Percentiles rank a stretch among this genome's conserved stretches.
Evolutionary conservation across 2,329 filamentous ascomycete species (phyloP).

Genomic region (Pyrenochaeta sp.): DNA sequence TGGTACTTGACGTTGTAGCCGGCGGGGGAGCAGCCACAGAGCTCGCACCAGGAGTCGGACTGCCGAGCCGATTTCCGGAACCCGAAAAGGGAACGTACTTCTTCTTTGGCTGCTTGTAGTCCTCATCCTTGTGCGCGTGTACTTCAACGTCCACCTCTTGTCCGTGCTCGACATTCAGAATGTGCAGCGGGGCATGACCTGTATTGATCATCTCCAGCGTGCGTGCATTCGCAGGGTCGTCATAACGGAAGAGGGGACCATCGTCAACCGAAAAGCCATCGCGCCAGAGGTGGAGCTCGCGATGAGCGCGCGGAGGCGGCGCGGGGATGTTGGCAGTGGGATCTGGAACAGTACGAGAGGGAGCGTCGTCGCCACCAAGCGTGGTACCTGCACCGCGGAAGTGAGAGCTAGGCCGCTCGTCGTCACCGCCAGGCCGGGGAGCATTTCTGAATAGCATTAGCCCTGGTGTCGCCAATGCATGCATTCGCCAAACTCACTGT

Average conservation of each 20-base stretch:
- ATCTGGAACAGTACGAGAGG: slow-evolving; percentile 73
- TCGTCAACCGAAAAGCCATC: slow-evolving; percentile 89
- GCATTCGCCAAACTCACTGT: slow-evolving; percentile 41
- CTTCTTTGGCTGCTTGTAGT: slow-evolving; percentile 76
- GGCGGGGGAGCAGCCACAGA: slow-evolving; percentile 45
- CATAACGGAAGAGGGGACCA: slow-evolving; percentile 78
- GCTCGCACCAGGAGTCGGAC: slow-evolving; percentile 73
- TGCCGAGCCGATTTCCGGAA: slow-evolving; percentile 76
- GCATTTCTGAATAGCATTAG: slow-evolving; percentile 62
- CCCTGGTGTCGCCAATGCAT: slow-evolving; percentile 1
- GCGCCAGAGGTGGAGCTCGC: slow-evolving; percentile 80
- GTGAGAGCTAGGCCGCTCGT: slow-evolving; percentile 58
- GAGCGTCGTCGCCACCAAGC: slow-evolving; percentile 78
- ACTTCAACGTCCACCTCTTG: slow-evolving; percentile 83
- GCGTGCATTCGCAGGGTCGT: slow-evolving; percentile 77
- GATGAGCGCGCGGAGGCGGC: slow-evolving; percentile 65
- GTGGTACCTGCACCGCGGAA: slow-evolving; percentile 79
- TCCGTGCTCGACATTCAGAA: slow-evolving; percentile 78
- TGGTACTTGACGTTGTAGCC: slow-evolving; percentile 45
- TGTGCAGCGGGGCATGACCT: slow-evolving; percentile 77
- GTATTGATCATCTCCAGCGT: slow-evolving; percentile 79
- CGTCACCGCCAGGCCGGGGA: slow-evolving; percentile 64
- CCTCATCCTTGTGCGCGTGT: slow-evolving; percentile 74
- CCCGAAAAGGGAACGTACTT: slow-evolving; percentile 80
- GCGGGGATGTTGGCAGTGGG: slow-evolving; percentile 54